Percentiles rank a stretch among this genome's conserved stretches.
phyloP scores from a whole-genome alignment of 306 rosid genomes.

The Fragaria nilgerrensis region DNA sequence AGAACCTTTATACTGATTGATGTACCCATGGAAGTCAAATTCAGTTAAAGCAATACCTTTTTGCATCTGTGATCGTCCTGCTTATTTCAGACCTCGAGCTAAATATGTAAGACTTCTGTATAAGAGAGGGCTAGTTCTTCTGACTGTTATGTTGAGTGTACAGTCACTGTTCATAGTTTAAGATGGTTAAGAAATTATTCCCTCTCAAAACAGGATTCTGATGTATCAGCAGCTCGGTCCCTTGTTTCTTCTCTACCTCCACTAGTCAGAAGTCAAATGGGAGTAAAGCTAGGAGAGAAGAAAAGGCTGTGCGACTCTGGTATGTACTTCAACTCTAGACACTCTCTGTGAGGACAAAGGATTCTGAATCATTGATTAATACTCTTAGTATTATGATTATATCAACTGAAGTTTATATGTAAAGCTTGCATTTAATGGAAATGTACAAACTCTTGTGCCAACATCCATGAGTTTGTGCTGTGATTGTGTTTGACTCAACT shows the following conservation, averaged over 20 bases:
- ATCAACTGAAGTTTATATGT: not conserved
- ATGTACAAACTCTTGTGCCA: too few relatives aligned
- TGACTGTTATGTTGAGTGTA: not conserved
- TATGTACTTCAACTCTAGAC: slow-evolving; percentile 27
- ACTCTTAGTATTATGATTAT: not conserved
- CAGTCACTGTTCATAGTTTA: not conserved
- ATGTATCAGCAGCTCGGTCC: slow-evolving; percentile 43
- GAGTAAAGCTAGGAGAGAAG: slow-evolving; percentile 48
- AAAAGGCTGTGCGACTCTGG: slow-evolving; percentile 45
- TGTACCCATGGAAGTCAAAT: not conserved
- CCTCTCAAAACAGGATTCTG: slow-evolving; percentile 57
- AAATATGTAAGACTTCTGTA: not conserved
- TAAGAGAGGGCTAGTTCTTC: not conserved
- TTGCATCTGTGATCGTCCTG: not conserved
- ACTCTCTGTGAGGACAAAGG: not conserved
- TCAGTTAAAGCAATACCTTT: not conserved
- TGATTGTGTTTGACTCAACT: not conserved
- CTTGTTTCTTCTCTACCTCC: slow-evolving; percentile 73
- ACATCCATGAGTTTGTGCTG: not conserved
- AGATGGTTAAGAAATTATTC: not conserved
- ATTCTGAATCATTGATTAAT: slow-evolving; percentile 16
- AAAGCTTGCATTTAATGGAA: not conserved
- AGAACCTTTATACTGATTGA: not conserved
- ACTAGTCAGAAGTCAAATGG: slow-evolving; percentile 55
- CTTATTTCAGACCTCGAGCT: not conserved